Base-by-base conservation (phyloP, 306 rosid genomes). In the Aeschynomene evenia region DNA sequence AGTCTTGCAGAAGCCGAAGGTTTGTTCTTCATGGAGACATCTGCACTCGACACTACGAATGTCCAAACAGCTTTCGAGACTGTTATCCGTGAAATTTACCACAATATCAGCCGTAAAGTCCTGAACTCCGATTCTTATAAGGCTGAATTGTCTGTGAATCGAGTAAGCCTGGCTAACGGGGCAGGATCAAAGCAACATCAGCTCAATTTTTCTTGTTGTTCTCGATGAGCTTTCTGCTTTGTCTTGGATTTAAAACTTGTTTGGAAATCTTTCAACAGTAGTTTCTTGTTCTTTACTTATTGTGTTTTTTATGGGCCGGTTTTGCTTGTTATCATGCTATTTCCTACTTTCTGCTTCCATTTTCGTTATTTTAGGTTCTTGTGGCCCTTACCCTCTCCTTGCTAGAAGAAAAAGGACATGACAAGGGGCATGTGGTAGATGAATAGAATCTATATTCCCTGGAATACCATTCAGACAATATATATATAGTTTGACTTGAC, bases 1-100 rank as follows among this genome's bases (percentile, higher is more conserved):
- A 78, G 63, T 68, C 61, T 92, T 43, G 98, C 98, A 12, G 98
- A 92, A 79, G 93, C 77, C 62, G 85, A 92, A 71, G 96, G 93
- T 1, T 68, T 92, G 54, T 92, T 92, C 91, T 92, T 92, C 59
- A 90, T 90, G 91, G 98, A 92, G 79, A 92, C 98, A 50, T 92
- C 98, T 49, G 98, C 98, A 36, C 96, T 92, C 1, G 92, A 90
- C 66, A 55, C 96, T 12, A 92, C 93, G 23, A 92, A 92, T 62
- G 96, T 92, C 39, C 86, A 82, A 64, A 76, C 85, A 23, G 96
- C 98, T 34, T 92, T 92, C 19, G 96, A 92, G 87, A 70, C 88
- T 11, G 89, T 92, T 19, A 86, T 92, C 70, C 80, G 80, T 10
- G 96, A 92, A 79, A 90, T 90, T 22, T 92, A 88, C 93, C 78